Evolutionary conservation across 2,329 filamentous ascomycete species (phyloP).

Genomic region (Fusarium acutatum): DNA sequence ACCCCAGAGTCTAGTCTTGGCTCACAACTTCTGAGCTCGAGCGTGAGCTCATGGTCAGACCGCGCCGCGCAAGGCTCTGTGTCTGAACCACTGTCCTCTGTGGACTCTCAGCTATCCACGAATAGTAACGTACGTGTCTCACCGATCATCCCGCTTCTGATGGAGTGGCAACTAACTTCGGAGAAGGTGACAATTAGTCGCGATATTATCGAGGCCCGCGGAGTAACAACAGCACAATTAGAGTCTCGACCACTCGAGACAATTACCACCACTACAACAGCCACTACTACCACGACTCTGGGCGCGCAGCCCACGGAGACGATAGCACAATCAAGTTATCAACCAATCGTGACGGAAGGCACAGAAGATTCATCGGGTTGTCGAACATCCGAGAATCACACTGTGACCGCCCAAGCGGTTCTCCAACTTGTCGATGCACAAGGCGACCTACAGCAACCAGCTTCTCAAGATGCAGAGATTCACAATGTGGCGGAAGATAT

Average conservation of each 20-base stretch:
- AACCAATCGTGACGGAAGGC: background rate
- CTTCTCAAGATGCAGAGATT: constrained; percentile 14
- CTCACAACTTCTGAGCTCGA: constrained; percentile 1
- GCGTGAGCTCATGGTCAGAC: background rate
- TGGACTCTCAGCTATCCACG: background rate
- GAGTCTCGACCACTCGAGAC: constrained; percentile 5
- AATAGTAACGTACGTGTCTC: constrained; percentile 30
- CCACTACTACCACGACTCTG: background rate
- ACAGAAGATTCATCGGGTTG: background rate
- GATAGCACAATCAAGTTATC: background rate
- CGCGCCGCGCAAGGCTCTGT: background rate
- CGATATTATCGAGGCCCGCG: background rate
- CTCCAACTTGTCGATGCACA: background rate
- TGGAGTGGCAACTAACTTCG: constrained; percentile 30
- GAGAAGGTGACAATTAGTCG: constrained; percentile 35
- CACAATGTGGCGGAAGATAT: constrained; percentile 19
- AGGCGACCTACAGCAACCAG: background rate
- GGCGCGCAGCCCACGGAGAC: background rate
- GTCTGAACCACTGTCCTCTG: background rate
- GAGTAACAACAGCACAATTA: background rate
- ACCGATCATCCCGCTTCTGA: background rate
- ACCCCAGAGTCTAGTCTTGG: constrained; percentile 6
- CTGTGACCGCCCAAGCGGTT: background rate
- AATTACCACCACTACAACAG: background rate
- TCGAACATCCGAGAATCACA: background rate